These are phyloP conservation scores for Caryopteris hybrid DNA, from an alignment of 305 asterid species.

Conservation along the genomic window DNA sequence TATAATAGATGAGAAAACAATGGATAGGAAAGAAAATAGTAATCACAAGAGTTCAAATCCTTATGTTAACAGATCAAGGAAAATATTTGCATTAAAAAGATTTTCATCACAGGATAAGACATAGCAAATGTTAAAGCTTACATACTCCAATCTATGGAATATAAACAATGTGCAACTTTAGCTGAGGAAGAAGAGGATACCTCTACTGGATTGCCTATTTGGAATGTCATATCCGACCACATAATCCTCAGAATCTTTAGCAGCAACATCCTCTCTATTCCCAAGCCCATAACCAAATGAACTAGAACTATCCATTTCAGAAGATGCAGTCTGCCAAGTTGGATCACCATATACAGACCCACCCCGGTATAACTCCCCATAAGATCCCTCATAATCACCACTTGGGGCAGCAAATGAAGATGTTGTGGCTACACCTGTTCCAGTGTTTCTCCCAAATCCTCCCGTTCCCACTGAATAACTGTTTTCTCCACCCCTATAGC, in stretches of 20 bases:
- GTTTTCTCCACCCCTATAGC: constrained; percentile 59
- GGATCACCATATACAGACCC: constrained; percentile 69
- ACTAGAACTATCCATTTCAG: constrained; percentile 52
- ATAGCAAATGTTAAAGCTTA: too few relatives aligned
- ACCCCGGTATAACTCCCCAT: constrained; percentile 58
- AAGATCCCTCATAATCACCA: constrained; percentile 61
- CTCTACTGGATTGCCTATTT: constrained; percentile 72
- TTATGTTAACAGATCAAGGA: background rate
- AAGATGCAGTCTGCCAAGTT: constrained; percentile 64
- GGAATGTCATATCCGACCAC: constrained; percentile 66
- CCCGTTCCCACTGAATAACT: constrained; percentile 52
- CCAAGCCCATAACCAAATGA: constrained; percentile 73
- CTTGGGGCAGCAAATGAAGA: constrained; percentile 50
- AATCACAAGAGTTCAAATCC: constrained; percentile 1
- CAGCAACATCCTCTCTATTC: constrained; percentile 46
- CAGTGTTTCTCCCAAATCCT: constrained; percentile 56
- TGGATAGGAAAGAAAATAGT: background rate
- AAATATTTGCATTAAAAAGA: background rate
- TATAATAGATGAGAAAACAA: background rate
- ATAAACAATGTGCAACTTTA: background rate
- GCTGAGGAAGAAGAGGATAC: constrained; percentile 31
- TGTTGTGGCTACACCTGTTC: constrained; percentile 38
- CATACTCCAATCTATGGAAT: background rate
- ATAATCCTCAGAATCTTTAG: constrained; percentile 65
- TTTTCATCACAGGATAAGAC: too few relatives aligned